Percentiles rank a stretch among this genome's conserved stretches.
Evolutionary conservation across 331 rosid genomes (phyloP).

Genomic region (Dryas integrifolia): DNA sequence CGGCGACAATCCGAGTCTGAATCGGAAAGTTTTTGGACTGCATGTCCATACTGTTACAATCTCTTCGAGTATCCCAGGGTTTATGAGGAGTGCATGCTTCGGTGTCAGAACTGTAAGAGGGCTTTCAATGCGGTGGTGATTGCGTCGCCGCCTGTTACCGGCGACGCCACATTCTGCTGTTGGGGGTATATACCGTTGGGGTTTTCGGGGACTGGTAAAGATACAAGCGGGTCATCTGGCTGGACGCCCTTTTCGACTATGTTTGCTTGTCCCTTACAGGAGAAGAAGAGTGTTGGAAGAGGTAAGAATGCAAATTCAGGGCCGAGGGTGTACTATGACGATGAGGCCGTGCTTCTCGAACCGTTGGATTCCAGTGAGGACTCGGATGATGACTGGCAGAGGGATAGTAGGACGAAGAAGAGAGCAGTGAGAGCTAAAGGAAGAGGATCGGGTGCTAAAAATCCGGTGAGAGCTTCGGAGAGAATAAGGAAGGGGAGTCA

Average conservation of each 20-base stretch:
- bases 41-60: conserved; percentile 81
- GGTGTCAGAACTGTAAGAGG: conserved; percentile 78
- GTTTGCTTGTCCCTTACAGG: conserved; percentile 52
- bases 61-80: conserved; percentile 69
- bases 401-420: conserved; percentile 32
- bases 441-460: conserved; percentile 13
- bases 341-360: conserved; percentile 43
- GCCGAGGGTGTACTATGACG: conserved; percentile 48
- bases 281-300: conserved; percentile 11
- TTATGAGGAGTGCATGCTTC: conserved; percentile 73
- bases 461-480: conserved; percentile 22
- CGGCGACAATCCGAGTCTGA: conserved; percentile 7
- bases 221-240: conserved; percentile 28
- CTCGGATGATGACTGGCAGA: conserved; percentile 68
- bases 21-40: conserved; percentile 76
- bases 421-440: conserved; percentile 24
- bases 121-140: conserved; percentile 67
- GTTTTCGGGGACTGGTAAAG: conserved; percentile 40
- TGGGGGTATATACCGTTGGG: conserved; percentile 86
- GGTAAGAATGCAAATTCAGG: conserved; percentile 9
- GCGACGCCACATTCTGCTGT: conserved; percentile 47
- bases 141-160: conserved; percentile 49
- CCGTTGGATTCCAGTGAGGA: conserved; percentile 54
- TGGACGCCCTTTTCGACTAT: conserved; percentile 79
- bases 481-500: conserved; percentile 41